phyloP scores from a whole-genome alignment of 345 rosid species.

The Dimocarpus longan region DNA sequence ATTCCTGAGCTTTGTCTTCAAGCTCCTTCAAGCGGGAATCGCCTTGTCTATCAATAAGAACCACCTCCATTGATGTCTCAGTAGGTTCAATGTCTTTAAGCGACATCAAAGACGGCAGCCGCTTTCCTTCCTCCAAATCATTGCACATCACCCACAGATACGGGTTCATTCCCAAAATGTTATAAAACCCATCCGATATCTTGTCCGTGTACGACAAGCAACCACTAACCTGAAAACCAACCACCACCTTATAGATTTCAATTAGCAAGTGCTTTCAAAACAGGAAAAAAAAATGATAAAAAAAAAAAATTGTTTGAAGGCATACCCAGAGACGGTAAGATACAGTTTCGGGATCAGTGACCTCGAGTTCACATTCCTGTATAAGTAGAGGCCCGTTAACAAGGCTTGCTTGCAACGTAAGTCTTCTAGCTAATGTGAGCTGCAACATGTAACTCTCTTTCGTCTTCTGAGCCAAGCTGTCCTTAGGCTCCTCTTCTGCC shows the following conservation, averaged over 20 bases:
- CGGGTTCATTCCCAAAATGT: slow-evolving; percentile 93
- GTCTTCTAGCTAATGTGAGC: slow-evolving; percentile 73
- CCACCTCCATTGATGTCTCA: slow-evolving; percentile 82
- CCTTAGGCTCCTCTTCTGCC: slow-evolving; percentile 38
- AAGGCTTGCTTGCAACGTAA: slow-evolving; percentile 65
- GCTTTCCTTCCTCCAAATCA: slow-evolving; percentile 59
- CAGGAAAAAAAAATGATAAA: neutral
- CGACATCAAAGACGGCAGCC: slow-evolving; percentile 68
- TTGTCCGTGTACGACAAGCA: slow-evolving; percentile 85
- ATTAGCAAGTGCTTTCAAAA: too few species aligned
- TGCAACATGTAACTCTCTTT: slow-evolving; percentile 73
- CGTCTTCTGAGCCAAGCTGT: slow-evolving; percentile 44
- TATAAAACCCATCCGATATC: slow-evolving; percentile 90
- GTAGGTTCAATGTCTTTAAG: slow-evolving; percentile 69
- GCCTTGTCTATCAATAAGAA: slow-evolving; percentile 69
- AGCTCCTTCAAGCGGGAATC: slow-evolving; percentile 82
- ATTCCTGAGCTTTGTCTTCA: slow-evolving; percentile 83
- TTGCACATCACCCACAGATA: slow-evolving; percentile 95
- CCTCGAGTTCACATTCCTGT: slow-evolving; percentile 35
- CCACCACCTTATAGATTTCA: too few species aligned
- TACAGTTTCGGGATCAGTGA: slow-evolving; percentile 54
- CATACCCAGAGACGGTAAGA: slow-evolving; percentile 92
- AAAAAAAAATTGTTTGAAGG: neutral
- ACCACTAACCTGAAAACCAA: slow-evolving; percentile 69
- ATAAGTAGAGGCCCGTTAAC: slow-evolving; percentile 41